Evolutionary conservation across 1,284 basidiomycete genomes (phyloP).

Genomic region (Rhodotorula sp.): DNA sequence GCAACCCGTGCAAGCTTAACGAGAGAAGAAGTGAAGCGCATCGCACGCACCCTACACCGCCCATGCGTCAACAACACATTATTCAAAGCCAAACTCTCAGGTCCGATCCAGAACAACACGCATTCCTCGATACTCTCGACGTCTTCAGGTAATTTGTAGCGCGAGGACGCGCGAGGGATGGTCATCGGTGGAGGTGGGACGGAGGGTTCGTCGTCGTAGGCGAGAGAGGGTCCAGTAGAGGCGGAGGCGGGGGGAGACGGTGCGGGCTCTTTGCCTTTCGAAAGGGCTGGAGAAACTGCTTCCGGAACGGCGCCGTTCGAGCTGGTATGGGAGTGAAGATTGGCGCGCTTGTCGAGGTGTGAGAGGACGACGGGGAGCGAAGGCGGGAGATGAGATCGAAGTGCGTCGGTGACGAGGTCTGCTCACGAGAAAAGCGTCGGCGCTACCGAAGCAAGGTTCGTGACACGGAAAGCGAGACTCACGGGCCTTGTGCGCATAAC

Average conservation of each 20-base stretch:
- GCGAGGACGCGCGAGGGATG: slow-evolving; percentile 22
- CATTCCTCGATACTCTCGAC: slow-evolving; percentile 48
- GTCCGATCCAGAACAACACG: slow-evolving; percentile 75
- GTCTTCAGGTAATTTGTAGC: slow-evolving; percentile 42
- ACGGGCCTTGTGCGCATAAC: slow-evolving; percentile 65
- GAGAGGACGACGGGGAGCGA: slow-evolving; percentile 20
- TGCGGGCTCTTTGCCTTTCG: slow-evolving; percentile 31
- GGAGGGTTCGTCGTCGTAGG: slow-evolving; percentile 20
- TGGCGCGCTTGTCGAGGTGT: slow-evolving; percentile 28
- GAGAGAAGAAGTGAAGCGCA: neutral
- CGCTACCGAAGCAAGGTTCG: no score
- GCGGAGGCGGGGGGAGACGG: neutral
- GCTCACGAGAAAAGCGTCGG: neutral
- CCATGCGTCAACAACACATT: slow-evolving; percentile 82
- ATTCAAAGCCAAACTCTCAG: slow-evolving; percentile 75
- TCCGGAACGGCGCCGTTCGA: neutral
- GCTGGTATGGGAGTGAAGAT: slow-evolving; percentile 12
- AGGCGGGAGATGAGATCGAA: slow-evolving; percentile 1
- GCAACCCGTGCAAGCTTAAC: neutral
- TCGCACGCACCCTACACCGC: slow-evolving; percentile 47
- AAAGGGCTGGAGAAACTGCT: no score
- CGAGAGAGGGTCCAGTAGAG: neutral
- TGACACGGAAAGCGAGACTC: slow-evolving; percentile 46
- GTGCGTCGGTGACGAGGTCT: slow-evolving; percentile 1
- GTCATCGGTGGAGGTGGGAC: slow-evolving; percentile 39